Percentiles rank a stretch among this genome's conserved stretches.
Evolutionary conservation across 148 eudicot genomes (phyloP).

Genomic region (Cornus suecica): DNA sequence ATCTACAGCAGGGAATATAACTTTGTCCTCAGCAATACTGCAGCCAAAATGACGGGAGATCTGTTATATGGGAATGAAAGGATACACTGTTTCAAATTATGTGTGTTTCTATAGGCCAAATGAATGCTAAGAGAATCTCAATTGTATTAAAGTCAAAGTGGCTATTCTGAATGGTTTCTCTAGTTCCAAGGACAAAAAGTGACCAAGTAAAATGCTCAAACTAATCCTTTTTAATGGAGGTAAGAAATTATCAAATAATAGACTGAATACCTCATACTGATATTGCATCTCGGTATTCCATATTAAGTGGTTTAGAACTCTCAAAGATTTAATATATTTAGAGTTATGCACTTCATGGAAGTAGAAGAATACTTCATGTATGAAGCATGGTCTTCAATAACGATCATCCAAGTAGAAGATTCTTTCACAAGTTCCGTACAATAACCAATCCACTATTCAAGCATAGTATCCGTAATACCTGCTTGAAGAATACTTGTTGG

Average conservation of each 20-base stretch:
- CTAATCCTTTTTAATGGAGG: background rate
- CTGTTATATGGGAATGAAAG: constrained; percentile 7
- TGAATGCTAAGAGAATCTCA: background rate
- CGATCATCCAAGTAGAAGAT: background rate
- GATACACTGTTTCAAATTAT: background rate
- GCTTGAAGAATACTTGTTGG: background rate
- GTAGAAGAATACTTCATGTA: background rate
- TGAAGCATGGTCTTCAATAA: background rate
- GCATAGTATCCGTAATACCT: background rate
- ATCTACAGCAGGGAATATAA: constrained; percentile 95
- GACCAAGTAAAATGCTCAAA: background rate
- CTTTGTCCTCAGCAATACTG: constrained; percentile 98
- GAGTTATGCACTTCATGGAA: background rate
- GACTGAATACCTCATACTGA: background rate
- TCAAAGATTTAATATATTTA: background rate
- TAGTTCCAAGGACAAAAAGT: background rate
- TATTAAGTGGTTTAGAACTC: background rate
- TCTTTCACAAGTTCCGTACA: background rate
- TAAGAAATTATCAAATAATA: background rate
- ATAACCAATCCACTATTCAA: constrained; percentile 8
- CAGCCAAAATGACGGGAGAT: constrained; percentile 28
- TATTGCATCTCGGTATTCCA: background rate
- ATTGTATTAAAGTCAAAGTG: background rate
- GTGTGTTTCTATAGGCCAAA: background rate
- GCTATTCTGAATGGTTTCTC: background rate